Percentiles rank a stretch among this genome's conserved stretches.
phyloP scores from a whole-genome alignment of 257 asterid genomes.

The Ilex asprella region DNA sequence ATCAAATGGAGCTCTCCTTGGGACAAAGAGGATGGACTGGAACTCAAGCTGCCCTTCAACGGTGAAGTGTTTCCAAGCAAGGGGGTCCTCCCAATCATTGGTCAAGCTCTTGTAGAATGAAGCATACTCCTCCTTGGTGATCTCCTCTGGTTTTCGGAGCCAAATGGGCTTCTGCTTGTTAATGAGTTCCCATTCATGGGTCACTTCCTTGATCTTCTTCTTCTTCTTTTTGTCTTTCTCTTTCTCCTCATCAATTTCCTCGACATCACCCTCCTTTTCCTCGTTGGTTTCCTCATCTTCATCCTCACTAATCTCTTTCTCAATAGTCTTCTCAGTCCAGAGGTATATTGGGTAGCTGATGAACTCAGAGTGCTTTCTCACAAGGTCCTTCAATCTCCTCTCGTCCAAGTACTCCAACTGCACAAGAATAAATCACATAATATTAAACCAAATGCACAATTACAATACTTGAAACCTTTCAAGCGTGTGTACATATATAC shows the following conservation, averaged over 20 bases:
- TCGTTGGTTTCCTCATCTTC: conserved; percentile 17
- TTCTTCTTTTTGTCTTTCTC: conserved; percentile 18
- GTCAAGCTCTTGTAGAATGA: conserved; percentile 25
- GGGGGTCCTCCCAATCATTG: conserved; percentile 29
- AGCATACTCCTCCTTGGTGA: conserved; percentile 26
- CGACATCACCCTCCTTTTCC: conserved; percentile 22
- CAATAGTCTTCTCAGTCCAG: conserved; percentile 21
- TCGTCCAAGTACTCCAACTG: conserved; percentile 28
- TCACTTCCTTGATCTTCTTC: conserved; percentile 20
- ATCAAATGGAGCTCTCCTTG: conserved; percentile 25
- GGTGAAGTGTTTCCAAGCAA: conserved; percentile 25
- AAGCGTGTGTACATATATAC: too few species aligned
- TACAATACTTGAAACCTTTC: too few species aligned
- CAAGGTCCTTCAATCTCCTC: conserved; percentile 29
- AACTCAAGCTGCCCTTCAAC: conserved; percentile 31
- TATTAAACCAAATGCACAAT: too few species aligned
- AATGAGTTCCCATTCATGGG: conserved; percentile 20
- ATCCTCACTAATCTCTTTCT: conserved; percentile 27
- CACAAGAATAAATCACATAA: background rate
- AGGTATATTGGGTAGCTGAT: conserved; percentile 33
- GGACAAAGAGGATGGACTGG: conserved; percentile 26
- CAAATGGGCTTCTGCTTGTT: conserved; percentile 29
- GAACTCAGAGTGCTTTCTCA: conserved; percentile 29
- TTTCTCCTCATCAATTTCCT: conserved; percentile 17
- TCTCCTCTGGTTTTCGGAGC: conserved; percentile 26